These are phyloP conservation scores for Tetradesmus lagerheimii DNA, from an alignment of 139 green algal genomes.

Conservation along the genomic window DNA sequence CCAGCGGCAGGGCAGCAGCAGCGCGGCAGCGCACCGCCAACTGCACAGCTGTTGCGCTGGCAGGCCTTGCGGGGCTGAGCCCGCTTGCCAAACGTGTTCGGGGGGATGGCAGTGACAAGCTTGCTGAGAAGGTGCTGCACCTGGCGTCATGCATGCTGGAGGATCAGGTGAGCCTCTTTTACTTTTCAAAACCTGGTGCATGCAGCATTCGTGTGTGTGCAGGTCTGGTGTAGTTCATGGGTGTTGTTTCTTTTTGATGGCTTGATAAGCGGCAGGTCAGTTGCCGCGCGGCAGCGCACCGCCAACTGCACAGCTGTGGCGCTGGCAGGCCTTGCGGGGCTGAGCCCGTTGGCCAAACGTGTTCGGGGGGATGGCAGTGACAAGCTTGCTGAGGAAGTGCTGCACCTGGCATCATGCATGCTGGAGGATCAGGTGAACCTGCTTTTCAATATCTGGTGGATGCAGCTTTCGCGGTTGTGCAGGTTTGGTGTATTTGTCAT, in stretches of 20 bases:
- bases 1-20: not conserved
- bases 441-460: no score
- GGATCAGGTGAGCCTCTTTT: slow-evolving; percentile 25
- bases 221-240: no score
- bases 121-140: slow-evolving; percentile 38
- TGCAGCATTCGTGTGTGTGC: no score
- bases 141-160: slow-evolving; percentile 48
- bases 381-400: slow-evolving; percentile 31
- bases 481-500: no score
- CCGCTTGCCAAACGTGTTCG: slow-evolving; percentile 49
- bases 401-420: slow-evolving; percentile 46
- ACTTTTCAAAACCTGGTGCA: no score
- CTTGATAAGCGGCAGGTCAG: no score
- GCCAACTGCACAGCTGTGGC: slow-evolving; percentile 47
- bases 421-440: slow-evolving; percentile 40
- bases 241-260: no score
- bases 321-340: slow-evolving; percentile 61
- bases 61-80: slow-evolving; percentile 61
- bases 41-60: slow-evolving; percentile 48
- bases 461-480: no score
- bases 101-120: not conserved
- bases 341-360: slow-evolving; percentile 53
- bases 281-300: slow-evolving; percentile 24
- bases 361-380: not conserved
- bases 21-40: slow-evolving; percentile 24